phyloP scores from a whole-genome alignment of 2,329 filamentous ascomycete genomes.

The Dothideomycetes sp. region DNA sequence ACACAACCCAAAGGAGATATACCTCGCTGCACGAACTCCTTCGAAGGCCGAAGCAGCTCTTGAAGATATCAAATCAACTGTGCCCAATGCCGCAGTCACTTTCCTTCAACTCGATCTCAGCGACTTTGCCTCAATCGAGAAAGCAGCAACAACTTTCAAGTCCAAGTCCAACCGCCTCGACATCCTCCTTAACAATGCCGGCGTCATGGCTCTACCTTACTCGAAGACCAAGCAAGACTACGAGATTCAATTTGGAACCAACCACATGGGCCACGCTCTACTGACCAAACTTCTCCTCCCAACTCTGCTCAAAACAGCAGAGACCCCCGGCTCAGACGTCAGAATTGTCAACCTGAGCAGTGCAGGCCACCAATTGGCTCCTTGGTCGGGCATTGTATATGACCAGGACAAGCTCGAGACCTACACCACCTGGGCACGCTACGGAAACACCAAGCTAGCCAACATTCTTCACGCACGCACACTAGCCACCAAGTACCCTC shows the following conservation, averaged over 20 bases:
- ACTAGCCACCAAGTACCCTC: conserved; percentile 32
- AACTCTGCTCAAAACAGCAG: conserved; percentile 29
- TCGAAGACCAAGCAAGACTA: conserved; percentile 35
- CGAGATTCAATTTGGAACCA: conserved; percentile 40
- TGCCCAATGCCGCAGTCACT: conserved; percentile 24
- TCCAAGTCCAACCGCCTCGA: conserved; percentile 29
- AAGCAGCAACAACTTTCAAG: conserved; percentile 27
- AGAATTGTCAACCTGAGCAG: conserved; percentile 33
- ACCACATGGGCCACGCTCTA: conserved; percentile 41
- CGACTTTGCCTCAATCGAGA: conserved; percentile 28
- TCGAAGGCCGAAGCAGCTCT: conserved; percentile 32
- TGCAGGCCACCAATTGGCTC: conserved; percentile 13
- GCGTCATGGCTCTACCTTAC: conserved; percentile 26
- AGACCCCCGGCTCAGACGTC: conserved; percentile 23
- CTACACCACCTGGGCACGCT: conserved; percentile 25
- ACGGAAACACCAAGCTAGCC: conserved; percentile 40
- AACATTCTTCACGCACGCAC: conserved; percentile 36
- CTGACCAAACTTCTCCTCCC: conserved; percentile 35
- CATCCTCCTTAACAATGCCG: conserved; percentile 37
- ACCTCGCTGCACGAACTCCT: conserved; percentile 33
- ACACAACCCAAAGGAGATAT: conserved; percentile 34
- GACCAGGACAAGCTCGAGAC: conserved; percentile 19
- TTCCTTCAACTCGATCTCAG: conserved; percentile 32
- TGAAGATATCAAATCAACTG: conserved; percentile 23
- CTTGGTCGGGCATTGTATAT: conserved; percentile 19